These are phyloP conservation scores for Ophiostoma piceae DNA, from an alignment of 2,329 filamentous ascomycete species.

Conservation along the genomic window DNA sequence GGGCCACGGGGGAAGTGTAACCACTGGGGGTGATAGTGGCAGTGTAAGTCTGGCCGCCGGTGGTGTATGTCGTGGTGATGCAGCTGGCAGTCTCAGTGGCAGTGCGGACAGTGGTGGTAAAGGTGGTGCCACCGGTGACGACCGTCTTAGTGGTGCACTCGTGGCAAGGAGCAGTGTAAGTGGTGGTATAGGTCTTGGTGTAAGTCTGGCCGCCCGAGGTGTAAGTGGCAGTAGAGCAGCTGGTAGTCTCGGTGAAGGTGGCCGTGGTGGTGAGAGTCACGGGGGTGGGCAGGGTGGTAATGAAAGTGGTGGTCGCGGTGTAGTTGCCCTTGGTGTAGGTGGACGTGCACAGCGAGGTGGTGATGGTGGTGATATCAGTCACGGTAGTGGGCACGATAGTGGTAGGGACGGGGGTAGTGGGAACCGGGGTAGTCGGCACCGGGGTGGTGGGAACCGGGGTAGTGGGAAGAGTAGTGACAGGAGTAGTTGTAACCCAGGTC, in stretches of 20 bases:
- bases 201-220: constrained; percentile 19
- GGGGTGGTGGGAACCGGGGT: neutral
- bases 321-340: constrained; percentile 14
- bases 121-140: constrained; percentile 21
- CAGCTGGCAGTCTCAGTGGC: constrained; percentile 1
- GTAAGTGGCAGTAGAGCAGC: constrained; percentile 21
- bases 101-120: constrained; percentile 17
- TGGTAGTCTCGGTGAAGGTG: constrained; percentile 20
- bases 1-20: neutral
- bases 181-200: constrained; percentile 19
- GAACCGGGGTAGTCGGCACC: neutral
- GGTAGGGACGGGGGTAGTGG: neutral
- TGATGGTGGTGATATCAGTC: constrained; percentile 16
- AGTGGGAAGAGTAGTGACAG: neutral
- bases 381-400: constrained; percentile 8
- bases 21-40: constrained; percentile 18
- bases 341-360: constrained; percentile 20
- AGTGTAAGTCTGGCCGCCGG: constrained; percentile 19
- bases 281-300: neutral
- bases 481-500: neutral
- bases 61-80: constrained; percentile 7
- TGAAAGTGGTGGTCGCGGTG: constrained; percentile 10
- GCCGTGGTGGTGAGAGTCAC: constrained; percentile 18
- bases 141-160: constrained; percentile 15
- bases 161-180: neutral